Evolutionary conservation across 23 red algal species (phyloP).

Genomic region (Gracilaria caudata): DNA sequence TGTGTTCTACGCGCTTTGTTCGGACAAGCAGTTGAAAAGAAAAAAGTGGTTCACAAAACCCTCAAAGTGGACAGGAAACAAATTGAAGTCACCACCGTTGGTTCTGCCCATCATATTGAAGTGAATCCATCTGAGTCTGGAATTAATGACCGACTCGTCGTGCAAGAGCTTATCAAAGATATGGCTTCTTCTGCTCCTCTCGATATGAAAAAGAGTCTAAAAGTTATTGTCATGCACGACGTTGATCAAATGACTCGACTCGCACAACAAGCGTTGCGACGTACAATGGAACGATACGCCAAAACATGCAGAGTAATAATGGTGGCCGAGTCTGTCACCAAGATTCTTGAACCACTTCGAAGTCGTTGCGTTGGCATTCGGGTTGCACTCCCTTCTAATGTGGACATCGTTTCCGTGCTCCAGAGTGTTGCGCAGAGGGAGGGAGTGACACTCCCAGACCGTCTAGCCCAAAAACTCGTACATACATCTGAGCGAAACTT

Average conservation of each 20-base stretch:
- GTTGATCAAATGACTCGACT: slow-evolving; percentile 86
- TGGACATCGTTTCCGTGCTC: slow-evolving; percentile 64
- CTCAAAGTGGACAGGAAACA: slow-evolving; percentile 84
- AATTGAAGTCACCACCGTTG: slow-evolving; percentile 89
- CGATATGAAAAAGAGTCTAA: slow-evolving; percentile 66
- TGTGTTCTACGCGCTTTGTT: slow-evolving; percentile 79
- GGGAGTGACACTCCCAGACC: slow-evolving; percentile 53
- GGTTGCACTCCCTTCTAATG: slow-evolving; percentile 64
- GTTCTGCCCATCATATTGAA: slow-evolving; percentile 93
- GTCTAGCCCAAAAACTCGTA: slow-evolving; percentile 37
- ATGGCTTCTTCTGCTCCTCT: slow-evolving; percentile 90
- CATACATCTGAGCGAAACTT: slow-evolving; percentile 62
- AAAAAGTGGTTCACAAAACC: slow-evolving; percentile 83
- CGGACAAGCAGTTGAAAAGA: slow-evolving; percentile 78
- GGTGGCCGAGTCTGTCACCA: slow-evolving; percentile 83
- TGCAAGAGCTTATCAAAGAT: slow-evolving; percentile 98
- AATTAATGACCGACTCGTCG: slow-evolving; percentile 83
- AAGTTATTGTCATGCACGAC: slow-evolving; percentile 95
- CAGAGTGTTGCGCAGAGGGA: slow-evolving; percentile 58
- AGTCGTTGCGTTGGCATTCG: slow-evolving; percentile 88
- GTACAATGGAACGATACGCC: slow-evolving; percentile 98
- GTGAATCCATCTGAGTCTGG: slow-evolving; percentile 96
- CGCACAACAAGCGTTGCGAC: slow-evolving; percentile 94
- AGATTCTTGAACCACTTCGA: slow-evolving; percentile 91
- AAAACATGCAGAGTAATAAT: slow-evolving; percentile 91